phyloP scores from a whole-genome alignment of 2,329 filamentous ascomycete genomes.

The Aspergillus sp. region DNA sequence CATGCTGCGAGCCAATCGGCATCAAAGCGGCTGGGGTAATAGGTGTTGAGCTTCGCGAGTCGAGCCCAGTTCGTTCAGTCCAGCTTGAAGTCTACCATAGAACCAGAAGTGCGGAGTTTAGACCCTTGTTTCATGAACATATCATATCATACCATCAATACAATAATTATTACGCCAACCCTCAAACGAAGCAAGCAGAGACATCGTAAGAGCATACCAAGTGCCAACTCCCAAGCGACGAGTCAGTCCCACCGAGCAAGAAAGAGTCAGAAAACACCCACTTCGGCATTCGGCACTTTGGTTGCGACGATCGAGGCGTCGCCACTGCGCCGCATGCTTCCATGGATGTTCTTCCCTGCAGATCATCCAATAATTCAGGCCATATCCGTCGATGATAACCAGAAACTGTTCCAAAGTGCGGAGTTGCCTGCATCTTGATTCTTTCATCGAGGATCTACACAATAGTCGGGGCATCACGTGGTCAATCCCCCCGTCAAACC shows the following conservation, averaged over 20 bases:
- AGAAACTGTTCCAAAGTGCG: background rate
- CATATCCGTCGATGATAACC: background rate
- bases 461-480: too few species aligned
- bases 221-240: too few species aligned
- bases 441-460: too few species aligned
- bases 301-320: too few species aligned
- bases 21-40: constrained; percentile 2
- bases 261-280: too few species aligned
- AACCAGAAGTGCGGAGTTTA: background rate
- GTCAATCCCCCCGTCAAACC: too few species aligned
- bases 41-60: background rate
- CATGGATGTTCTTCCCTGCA: background rate
- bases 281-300: too few species aligned
- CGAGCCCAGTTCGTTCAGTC: background rate
- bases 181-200: too few species aligned
- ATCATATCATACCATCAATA: background rate
- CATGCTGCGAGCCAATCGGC: background rate
- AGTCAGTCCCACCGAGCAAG: too few species aligned
- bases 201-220: too few species aligned
- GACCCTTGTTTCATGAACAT: background rate
- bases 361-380: background rate
- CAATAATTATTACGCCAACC: background rate
- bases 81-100: background rate
- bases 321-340: background rate
- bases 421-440: too few species aligned